These are phyloP conservation scores for Malus domestica DNA, from an alignment of 306 rosid species.

Conservation along the genomic window DNA sequence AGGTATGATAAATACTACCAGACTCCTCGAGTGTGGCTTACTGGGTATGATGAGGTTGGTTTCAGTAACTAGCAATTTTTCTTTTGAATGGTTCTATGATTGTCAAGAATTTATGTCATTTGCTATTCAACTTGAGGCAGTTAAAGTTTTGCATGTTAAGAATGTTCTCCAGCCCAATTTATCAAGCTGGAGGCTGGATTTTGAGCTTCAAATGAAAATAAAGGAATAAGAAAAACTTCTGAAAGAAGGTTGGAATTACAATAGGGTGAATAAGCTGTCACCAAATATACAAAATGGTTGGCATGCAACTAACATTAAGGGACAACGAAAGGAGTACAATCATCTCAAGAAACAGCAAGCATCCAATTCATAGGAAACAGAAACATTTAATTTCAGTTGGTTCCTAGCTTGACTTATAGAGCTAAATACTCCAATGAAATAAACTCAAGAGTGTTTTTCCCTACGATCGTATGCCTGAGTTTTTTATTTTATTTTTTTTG, in stretches of 20 bases:
- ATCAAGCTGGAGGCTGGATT: background rate
- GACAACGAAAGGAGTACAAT: background rate
- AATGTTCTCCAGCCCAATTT: background rate
- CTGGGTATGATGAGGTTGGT: conserved; percentile 94
- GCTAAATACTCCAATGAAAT: background rate
- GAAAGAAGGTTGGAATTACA: background rate
- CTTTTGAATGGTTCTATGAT: background rate
- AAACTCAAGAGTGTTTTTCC: background rate
- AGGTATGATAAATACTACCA: conserved; percentile 97
- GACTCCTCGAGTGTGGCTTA: conserved; percentile 98
- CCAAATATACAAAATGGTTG: background rate
- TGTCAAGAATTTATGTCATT: background rate
- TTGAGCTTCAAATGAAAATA: background rate
- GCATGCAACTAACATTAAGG: background rate
- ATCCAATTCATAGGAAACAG: background rate
- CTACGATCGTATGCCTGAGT: background rate
- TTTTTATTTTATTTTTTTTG: too few species aligned
- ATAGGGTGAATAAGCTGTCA: too few species aligned
- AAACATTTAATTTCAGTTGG: background rate
- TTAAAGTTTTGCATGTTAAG: background rate
- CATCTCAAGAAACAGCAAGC: background rate
- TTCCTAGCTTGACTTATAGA: background rate
- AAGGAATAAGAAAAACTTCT: background rate
- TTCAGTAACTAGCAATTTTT: background rate
- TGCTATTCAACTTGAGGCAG: background rate